Conservation (phyloP, 2,329 filamentous ascomycete genomes). For the Arthrobotrys sphaeroides region DNA sequence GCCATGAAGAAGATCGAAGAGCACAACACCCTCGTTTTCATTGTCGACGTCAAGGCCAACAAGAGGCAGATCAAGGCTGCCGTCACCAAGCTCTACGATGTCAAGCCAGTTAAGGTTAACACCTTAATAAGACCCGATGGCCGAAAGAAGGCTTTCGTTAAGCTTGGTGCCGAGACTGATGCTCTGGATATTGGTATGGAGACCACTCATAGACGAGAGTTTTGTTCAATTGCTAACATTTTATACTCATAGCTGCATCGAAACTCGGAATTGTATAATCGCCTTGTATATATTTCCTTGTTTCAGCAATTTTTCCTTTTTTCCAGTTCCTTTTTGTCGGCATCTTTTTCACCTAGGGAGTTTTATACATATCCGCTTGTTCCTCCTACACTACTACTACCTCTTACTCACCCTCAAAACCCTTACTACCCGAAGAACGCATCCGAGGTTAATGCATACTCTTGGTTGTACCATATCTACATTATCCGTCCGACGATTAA, state of each 20-base stretch:
- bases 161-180: constrained; percentile 94
- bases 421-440: constrained; percentile 36
- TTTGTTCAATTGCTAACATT: constrained; percentile 13
- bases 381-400: constrained; percentile 39
- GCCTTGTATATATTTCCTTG: constrained; percentile 53
- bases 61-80: constrained; percentile 99
- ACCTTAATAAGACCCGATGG: constrained; percentile 97
- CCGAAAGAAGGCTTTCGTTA: constrained; percentile 97
- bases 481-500: constrained; percentile 53
- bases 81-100: constrained; percentile 99
- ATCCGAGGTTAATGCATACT: constrained; percentile 54
- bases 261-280: constrained; percentile 96
- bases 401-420: constrained; percentile 2
- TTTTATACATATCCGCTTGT: constrained; percentile 52
- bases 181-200: constrained; percentile 80
- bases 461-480: constrained; percentile 54
- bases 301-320: constrained; percentile 35
- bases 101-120: constrained; percentile 99
- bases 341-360: constrained; percentile 52
- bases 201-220: background rate
- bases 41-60: constrained; percentile 96
- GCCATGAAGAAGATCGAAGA: constrained; percentile 99
- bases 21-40: constrained; percentile 99
- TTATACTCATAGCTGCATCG: constrained; percentile 74
- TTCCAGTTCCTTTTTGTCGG: constrained; percentile 49